phyloP scores from a whole-genome alignment of 176 grass and related monocot species.

The Eleusine indica region DNA sequence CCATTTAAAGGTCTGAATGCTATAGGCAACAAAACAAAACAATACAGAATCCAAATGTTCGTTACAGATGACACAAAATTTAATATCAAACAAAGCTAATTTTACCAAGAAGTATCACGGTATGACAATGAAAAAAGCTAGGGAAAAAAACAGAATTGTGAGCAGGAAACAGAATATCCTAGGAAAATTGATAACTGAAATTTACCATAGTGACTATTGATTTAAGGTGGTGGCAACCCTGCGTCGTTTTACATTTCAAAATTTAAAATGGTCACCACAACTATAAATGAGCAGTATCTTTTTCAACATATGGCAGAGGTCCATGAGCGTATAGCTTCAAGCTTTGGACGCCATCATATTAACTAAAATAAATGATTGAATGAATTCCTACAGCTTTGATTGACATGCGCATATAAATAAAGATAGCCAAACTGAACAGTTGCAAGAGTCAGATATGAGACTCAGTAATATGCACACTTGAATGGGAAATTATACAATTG shows the following conservation, averaged over 20 bases:
- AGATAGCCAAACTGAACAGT: neutral
- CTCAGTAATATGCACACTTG: neutral
- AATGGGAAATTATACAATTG: too few species aligned
- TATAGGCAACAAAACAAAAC: neutral
- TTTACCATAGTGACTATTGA: neutral
- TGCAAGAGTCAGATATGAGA: neutral
- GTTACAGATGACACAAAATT: neutral
- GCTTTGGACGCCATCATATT: neutral
- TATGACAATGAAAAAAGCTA: neutral
- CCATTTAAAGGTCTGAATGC: slow-evolving; percentile 1
- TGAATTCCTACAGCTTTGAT: neutral
- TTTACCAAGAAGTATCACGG: neutral
- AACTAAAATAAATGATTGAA: neutral
- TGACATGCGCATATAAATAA: neutral
- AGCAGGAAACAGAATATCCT: neutral
- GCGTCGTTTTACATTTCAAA: neutral
- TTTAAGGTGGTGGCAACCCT: neutral
- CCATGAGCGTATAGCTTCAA: neutral
- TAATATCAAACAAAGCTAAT: neutral
- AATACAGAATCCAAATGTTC: neutral
- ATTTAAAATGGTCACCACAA: neutral
- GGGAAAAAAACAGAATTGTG: neutral
- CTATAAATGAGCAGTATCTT: neutral
- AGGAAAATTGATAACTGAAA: neutral
- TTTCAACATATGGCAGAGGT: slow-evolving; percentile 1